Evolutionary conservation across 2,329 filamentous ascomycete species (phyloP).

Genomic region (Epichloe bromicola): DNA sequence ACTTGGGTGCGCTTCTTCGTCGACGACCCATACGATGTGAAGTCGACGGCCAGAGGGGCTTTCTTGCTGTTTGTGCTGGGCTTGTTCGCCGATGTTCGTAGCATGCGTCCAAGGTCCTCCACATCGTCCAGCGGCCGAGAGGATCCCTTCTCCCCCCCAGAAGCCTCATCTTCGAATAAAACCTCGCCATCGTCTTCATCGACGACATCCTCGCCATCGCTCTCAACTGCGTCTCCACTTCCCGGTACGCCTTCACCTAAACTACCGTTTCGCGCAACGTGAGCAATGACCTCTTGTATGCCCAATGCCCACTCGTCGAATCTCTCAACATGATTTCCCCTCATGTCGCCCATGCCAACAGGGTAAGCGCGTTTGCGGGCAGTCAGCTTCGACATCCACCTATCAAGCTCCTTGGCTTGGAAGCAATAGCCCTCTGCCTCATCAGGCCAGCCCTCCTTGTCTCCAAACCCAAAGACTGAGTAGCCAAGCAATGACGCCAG

Average conservation of each 20-base stretch:
- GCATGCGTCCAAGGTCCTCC: constrained; percentile 65
- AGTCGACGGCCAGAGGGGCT: constrained; percentile 65
- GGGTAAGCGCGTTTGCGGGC: constrained; percentile 77
- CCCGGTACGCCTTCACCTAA: constrained; percentile 57
- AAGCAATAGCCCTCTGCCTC: constrained; percentile 87
- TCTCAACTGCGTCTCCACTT: constrained; percentile 74
- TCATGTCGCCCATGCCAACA: constrained; percentile 76
- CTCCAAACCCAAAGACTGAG: constrained; percentile 87
- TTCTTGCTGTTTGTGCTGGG: constrained; percentile 16
- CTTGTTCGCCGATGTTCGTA: constrained; percentile 33
- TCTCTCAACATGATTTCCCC: constrained; percentile 52
- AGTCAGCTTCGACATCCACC: constrained; percentile 94
- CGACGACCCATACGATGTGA: constrained; percentile 55
- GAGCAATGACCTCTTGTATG: constrained; percentile 55
- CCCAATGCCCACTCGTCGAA: constrained; percentile 70
- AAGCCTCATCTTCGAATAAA: constrained; percentile 28
- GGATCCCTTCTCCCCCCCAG: constrained; percentile 20
- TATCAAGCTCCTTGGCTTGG: constrained; percentile 80
- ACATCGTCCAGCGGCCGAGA: constrained; percentile 54
- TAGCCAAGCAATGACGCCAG: constrained; percentile 69
- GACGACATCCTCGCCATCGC: constrained; percentile 59
- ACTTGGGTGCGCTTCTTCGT: constrained; percentile 30
- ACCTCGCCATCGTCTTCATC: constrained; percentile 45
- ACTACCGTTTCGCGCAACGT: constrained; percentile 45
- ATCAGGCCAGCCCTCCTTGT: constrained; percentile 81